A percentile compares a stretch with the other conserved stretches of the same genome.
Conservation (phyloP, 306 rosid species). For the Castanea mollissima region DNA sequence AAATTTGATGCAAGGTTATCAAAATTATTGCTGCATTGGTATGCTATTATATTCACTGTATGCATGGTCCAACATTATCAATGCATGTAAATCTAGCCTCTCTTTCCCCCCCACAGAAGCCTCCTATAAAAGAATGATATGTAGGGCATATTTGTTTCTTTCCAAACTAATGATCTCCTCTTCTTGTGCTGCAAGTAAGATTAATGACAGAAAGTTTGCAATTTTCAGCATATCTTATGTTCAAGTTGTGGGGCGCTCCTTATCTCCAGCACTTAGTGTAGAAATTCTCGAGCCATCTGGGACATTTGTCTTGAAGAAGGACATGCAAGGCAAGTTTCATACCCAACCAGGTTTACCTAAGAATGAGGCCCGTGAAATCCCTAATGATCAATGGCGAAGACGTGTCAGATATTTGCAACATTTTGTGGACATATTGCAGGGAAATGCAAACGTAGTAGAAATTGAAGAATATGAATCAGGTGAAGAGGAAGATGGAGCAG, state of each 20-base stretch:
- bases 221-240: slow-evolving; percentile 70
- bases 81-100: not conserved
- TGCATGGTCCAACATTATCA: not conserved
- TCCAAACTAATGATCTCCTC: not conserved
- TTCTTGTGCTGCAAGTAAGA: not conserved
- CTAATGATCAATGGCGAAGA: slow-evolving; percentile 12
- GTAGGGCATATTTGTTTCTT: not conserved
- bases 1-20: not conserved
- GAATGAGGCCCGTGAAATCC: slow-evolving; percentile 15
- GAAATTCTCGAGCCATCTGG: slow-evolving; percentile 60
- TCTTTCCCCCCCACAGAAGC: not conserved
- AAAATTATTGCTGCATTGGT: not conserved
- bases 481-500: slow-evolving; percentile 50
- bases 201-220: slow-evolving; percentile 17
- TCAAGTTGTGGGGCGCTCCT: slow-evolving; percentile 55
- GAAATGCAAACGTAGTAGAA: slow-evolving; percentile 14
- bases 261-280: slow-evolving; percentile 61
- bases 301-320: slow-evolving; percentile 49
- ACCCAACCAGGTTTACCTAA: slow-evolving; percentile 24
- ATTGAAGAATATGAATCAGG: slow-evolving; percentile 33
- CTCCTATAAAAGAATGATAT: not conserved
- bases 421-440: slow-evolving; percentile 37
- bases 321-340: slow-evolving; percentile 23
- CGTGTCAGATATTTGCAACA: slow-evolving; percentile 31
- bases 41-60: not conserved